Evolutionary conservation across 768 basidiomycete genomes (phyloP).

Genomic region (Porpolomopsis calyptriformis): DNA sequence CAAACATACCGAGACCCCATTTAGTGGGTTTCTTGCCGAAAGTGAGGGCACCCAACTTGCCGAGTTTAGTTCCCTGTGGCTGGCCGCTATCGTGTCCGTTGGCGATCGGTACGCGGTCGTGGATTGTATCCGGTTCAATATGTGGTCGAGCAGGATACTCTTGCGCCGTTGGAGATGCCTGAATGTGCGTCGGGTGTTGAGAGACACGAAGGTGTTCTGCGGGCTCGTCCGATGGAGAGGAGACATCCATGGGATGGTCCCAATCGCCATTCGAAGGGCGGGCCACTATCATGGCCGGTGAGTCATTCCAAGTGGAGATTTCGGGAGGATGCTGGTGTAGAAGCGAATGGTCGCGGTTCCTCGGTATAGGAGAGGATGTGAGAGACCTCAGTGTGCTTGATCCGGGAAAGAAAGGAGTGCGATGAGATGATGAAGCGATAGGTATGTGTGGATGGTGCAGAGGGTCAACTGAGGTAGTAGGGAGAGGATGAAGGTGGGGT

Average conservation of each 20-base stretch:
- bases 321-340: conserved; percentile 23
- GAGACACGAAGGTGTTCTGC: conserved; percentile 34
- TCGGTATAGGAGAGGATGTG: conserved; percentile 15
- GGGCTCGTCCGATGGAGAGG: conserved; percentile 36
- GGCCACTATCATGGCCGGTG: conserved; percentile 18
- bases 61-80: conserved; percentile 39
- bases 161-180: conserved; percentile 41
- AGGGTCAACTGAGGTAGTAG: conserved; percentile 24
- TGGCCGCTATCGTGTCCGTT: conserved; percentile 30
- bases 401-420: conserved; percentile 37
- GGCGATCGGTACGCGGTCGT: conserved; percentile 17
- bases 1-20: conserved; percentile 65
- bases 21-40: conserved; percentile 62
- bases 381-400: conserved; percentile 10
- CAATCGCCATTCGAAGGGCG: conserved; percentile 20
- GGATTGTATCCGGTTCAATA: conserved; percentile 29
- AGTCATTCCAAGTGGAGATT: conserved; percentile 20
- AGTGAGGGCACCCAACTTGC: conserved; percentile 47
- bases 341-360: conserved; percentile 21
- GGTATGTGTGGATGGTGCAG: conserved; percentile 33
- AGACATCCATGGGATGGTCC: conserved; percentile 55
- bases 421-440: conserved; percentile 41
- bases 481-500: conserved; percentile 12
- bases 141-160: conserved; percentile 39
- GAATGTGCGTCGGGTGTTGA: conserved; percentile 38